Evolutionary conservation across 2,329 filamentous ascomycete species (phyloP), one percentile per base, ranked within the genome.

Genomic region (Cyphellophora attinorum): DNA sequence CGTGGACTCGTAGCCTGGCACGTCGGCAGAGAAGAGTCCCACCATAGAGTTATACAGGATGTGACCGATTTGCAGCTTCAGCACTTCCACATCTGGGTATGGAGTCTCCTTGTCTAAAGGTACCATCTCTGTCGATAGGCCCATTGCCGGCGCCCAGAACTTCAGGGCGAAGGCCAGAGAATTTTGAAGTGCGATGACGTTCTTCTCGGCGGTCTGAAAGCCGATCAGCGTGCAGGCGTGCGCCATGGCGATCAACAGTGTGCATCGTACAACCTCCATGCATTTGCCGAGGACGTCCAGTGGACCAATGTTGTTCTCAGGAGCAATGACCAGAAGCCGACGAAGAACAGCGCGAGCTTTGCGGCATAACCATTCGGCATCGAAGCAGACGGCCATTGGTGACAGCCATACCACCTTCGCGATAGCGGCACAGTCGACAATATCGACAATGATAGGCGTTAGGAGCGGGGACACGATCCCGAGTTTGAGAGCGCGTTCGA

Each of bases 401-500:
- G 42, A 45, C 5, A 45, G 35, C 42, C 42, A 45, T 10, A 45
- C 40, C 13, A 45, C 42, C 31, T 45, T 45, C 2, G 42, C 42
- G 17, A 45, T 45, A n/a, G 42, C 42, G 19, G 42, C 39, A 25
- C 42, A 45, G 18, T 45, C 42, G 6, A 42, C 40, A 21, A 45
- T 28, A 19, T 45, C 40, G 13, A 38, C 21, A 5, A 45, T 33
- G 16, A 42, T 34, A 3, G 15, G 23, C 6, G 29, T 35, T n/a
- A 43, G 27, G 5, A 15, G n/a, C 17, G 35, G 35, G 4, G 37
- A 17, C 13, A 42, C 39, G 11, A 31, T 31, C 4, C 42, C 42
- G 4, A 33, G 17, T 19, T 36, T 38, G 11, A 45, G 23, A 5
- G 23, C 42, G 3, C 32, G 13, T 11, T 30, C 18, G 19, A 45